A percentile compares a stretch with the other conserved stretches of the same genome.
These are phyloP conservation scores for Salix viminalis DNA, from an alignment of 345 rosid species.

Conservation along the genomic window DNA sequence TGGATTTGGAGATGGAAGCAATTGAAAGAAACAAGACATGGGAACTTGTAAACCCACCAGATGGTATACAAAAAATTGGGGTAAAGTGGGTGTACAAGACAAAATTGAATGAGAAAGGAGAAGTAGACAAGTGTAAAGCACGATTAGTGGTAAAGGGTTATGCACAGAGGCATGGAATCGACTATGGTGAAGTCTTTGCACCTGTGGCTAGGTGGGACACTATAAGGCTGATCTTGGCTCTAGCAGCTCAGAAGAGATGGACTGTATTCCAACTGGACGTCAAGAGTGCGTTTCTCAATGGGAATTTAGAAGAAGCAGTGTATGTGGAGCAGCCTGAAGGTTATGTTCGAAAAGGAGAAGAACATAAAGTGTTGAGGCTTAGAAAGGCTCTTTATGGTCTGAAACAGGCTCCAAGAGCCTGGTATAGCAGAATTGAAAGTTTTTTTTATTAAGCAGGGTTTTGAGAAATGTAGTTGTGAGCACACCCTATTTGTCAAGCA, in stretches of 20 bases:
- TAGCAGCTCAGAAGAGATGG: rapidly evolving
- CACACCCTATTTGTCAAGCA: not conserved
- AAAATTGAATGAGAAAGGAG: not conserved
- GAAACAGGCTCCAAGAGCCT: not conserved
- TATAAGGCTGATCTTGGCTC: not conserved
- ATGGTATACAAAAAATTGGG: not conserved
- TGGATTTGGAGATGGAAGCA: not conserved
- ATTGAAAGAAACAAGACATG: not conserved
- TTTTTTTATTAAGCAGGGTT: no score
- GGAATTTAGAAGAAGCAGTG: not conserved
- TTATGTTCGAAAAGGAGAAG: not conserved
- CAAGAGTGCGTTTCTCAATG: not conserved
- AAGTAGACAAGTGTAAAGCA: not conserved
- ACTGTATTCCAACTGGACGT: not conserved
- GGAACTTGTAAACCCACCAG: not conserved
- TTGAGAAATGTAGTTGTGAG: no score
- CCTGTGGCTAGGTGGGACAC: not conserved
- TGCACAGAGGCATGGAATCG: not conserved
- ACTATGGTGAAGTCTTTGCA: no score
- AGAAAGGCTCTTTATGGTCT: not conserved
- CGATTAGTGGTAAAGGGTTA: not conserved
- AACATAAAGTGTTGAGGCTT: no score
- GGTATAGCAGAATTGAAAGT: no score
- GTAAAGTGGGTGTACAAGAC: not conserved
- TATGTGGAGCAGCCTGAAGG: not conserved